A percentile compares a stretch with the other conserved stretches of the same genome.
phyloP scores from a whole-genome alignment of 345 rosid genomes.

The Syzygium jambos region DNA sequence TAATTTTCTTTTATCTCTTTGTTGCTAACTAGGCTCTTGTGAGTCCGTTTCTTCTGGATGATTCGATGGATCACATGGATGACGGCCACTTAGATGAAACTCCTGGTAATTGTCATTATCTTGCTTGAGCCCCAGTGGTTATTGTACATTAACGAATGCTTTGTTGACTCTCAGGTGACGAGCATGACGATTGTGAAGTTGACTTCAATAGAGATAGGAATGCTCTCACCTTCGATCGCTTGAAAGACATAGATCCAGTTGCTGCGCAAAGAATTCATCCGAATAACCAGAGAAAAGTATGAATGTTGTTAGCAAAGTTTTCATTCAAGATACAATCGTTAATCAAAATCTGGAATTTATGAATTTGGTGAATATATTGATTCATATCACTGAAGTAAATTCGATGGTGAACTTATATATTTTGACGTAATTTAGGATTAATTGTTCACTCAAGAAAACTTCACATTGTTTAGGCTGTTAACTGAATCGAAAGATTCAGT shows the following conservation, averaged over 20 bases:
- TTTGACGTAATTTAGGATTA: not conserved
- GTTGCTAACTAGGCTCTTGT: constrained; percentile 58
- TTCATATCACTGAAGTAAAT: not conserved
- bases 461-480: not conserved
- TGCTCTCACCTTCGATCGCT: constrained; percentile 40
- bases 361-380: not conserved
- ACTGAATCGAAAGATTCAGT: not conserved
- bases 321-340: not conserved
- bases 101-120: constrained; percentile 30
- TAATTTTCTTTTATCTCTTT: not conserved
- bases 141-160: not conserved
- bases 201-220: constrained; percentile 17
- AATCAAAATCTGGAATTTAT: not conserved
- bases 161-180: constrained; percentile 18
- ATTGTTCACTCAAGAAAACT: not conserved
- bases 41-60: constrained; percentile 75
- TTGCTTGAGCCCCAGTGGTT: not conserved
- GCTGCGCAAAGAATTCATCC: constrained; percentile 93
- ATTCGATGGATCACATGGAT: constrained; percentile 30
- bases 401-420: not conserved
- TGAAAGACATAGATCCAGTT: constrained; percentile 74
- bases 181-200: constrained; percentile 16
- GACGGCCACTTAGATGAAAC: constrained; percentile 12
- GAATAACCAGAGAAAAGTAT: constrained; percentile 78
- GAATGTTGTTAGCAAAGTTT: not conserved